phyloP scores from a whole-genome alignment of 805 yeast species.

The Kuraishia ogatae region DNA sequence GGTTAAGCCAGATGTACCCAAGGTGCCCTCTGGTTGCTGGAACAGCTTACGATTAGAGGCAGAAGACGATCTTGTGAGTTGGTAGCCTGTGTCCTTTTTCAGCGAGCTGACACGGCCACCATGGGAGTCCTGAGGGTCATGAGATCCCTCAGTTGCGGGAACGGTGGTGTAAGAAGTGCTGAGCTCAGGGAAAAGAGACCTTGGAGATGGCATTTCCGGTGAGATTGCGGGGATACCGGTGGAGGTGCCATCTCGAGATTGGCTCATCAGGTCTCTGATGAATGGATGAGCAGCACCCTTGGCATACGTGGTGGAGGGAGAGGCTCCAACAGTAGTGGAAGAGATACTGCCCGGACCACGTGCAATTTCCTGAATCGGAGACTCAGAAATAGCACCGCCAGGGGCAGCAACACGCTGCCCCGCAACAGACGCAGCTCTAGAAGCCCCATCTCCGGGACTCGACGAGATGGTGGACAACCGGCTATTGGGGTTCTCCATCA shows the following conservation, averaged over 20 bases:
- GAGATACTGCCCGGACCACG: conserved; percentile 13
- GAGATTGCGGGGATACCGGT: background rate
- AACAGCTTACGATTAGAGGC: background rate
- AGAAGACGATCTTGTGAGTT: background rate
- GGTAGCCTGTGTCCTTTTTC: background rate
- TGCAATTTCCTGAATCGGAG: conserved; percentile 21
- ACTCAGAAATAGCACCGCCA: conserved; percentile 8
- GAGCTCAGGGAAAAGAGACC: conserved; percentile 19
- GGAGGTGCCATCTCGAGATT: background rate
- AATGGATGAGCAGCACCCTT: conserved; percentile 4
- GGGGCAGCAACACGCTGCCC: too few relatives aligned
- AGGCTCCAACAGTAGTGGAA: background rate
- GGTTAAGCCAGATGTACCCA: background rate
- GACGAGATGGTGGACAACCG: background rate
- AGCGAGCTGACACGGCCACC: background rate
- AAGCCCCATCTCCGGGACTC: background rate
- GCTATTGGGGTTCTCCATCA: background rate
- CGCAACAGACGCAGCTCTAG: too few relatives aligned
- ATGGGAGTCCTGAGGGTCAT: background rate
- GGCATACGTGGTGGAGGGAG: background rate
- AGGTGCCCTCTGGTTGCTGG: background rate
- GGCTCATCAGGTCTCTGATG: conserved; percentile 7
- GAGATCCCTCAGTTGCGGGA: too few relatives aligned
- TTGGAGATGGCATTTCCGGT: conserved; percentile 14
- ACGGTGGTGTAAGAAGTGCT: background rate